Evolutionary conservation across 2,329 filamentous ascomycete genomes (phyloP), one percentile per base, ranked within the genome.

Genomic region (Fusarium falciforme): DNA sequence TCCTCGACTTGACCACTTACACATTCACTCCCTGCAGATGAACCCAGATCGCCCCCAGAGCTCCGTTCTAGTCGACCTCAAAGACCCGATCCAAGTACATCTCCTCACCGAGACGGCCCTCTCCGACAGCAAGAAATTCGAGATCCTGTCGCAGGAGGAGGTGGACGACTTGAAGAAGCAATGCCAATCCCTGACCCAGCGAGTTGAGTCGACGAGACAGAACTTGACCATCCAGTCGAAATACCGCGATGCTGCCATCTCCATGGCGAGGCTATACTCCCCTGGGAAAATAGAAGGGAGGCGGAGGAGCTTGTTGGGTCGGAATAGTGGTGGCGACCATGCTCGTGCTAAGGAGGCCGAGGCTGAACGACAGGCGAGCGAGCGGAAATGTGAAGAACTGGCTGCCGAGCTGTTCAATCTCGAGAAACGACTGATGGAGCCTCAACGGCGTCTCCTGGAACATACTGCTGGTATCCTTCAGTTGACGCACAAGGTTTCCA

Each of bases 391-490:
- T 76, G 94, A 98, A 76, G 93, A 96, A 68, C 85, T 98, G 66
- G 92, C 95, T 5, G 87, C 91, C 44, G 94, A 98, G 78, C 85
- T 98, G 40, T 94, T 93, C 84, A 89, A 89, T 68, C 85, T 97
- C 65, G 94, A 98, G 82, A 93, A 93, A 81, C 87, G 93, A 74
- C 85, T 93, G 68, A 91, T 94, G 84, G 89, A 93, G 67, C 89
- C 94, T 10, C 93, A 97, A 78, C 90, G 89, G 77, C 90, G 91
- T 71, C 85, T 99, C 52, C 85, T 98, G 60, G 92, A 96, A 81
- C 96, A 99, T 81, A 98, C 96, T 0, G 95, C 96, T 16, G 96
- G 94, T 52, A 94, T 99, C 42, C 85, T 99, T 63, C 95, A 98
- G 80, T 89, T 97, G 82, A 97, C 95, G 10, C 95, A 98, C 83